Evolutionary conservation across 768 basidiomycete species (phyloP).

Genomic region (Mycena pura): DNA sequence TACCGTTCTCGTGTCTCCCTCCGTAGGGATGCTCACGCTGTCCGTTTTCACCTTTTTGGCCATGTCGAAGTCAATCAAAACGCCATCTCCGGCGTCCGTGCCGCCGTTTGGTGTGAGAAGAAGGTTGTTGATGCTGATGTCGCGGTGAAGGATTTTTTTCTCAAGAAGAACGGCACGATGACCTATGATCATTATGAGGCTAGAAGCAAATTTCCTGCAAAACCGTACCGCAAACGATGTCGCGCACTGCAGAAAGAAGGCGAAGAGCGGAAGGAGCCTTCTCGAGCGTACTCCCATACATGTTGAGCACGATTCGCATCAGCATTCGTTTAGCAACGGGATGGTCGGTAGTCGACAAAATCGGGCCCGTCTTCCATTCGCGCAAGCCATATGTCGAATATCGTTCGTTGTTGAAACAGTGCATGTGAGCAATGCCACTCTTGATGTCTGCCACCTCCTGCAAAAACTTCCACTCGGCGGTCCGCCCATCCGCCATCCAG

Average conservation of each 20-base stretch:
- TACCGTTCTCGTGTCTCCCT: background rate
- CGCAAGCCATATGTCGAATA: slow-evolving; percentile 7
- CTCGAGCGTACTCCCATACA: slow-evolving; percentile 22
- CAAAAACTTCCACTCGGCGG: slow-evolving; percentile 22
- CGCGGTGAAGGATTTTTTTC: slow-evolving; percentile 33
- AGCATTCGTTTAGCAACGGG: no score
- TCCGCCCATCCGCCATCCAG: slow-evolving; percentile 22
- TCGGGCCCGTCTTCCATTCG: background rate
- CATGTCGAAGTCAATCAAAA: slow-evolving; percentile 11
- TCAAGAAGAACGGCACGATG: slow-evolving; percentile 21
- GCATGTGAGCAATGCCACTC: slow-evolving; percentile 29
- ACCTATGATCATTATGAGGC: slow-evolving; percentile 9
- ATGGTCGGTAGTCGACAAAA: background rate
- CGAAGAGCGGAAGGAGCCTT: slow-evolving; percentile 13
- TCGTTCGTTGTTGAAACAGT: slow-evolving; percentile 6
- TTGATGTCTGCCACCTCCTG: slow-evolving; percentile 10
- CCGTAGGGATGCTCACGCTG: background rate
- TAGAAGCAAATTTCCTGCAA: background rate
- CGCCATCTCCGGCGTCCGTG: no score
- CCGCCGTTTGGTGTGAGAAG: slow-evolving; percentile 6
- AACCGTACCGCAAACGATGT: slow-evolving; percentile 24
- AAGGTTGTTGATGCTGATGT: slow-evolving; percentile 34
- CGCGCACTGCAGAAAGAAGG: slow-evolving; percentile 23
- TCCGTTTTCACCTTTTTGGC: background rate
- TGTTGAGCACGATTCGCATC: background rate